Conservation (phyloP, 2,329 filamentous ascomycete species). For the Dothidotthia symphoricarpi region DNA sequence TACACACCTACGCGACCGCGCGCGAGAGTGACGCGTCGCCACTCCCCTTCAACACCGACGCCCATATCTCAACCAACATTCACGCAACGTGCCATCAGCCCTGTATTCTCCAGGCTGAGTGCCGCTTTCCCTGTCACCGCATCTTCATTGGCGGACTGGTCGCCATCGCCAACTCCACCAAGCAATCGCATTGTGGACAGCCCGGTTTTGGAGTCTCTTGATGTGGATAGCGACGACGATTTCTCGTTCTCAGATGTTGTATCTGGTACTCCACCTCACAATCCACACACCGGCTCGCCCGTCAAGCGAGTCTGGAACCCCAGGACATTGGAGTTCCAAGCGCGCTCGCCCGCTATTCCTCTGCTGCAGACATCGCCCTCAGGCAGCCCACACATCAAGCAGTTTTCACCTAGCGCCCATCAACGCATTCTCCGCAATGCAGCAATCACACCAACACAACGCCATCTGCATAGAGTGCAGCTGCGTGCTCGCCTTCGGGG, state of each 20-base stretch:
- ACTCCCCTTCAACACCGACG: not conserved
- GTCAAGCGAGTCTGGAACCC: slow-evolving; percentile 3
- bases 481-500: not conserved
- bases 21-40: too few species aligned
- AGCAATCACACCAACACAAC: slow-evolving; percentile 10
- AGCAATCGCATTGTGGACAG: not conserved
- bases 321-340: not conserved
- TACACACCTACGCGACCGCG: slow-evolving; percentile 10
- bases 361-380: not conserved
- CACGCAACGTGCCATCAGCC: not conserved
- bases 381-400: slow-evolving; percentile 5
- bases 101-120: not conserved
- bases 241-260: slow-evolving; percentile 19
- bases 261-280: slow-evolving; percentile 13
- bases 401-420: not conserved
- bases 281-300: slow-evolving; percentile 11
- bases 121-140: not conserved
- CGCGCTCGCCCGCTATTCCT: not conserved
- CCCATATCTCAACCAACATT: not conserved
- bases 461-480: slow-evolving; percentile 11
- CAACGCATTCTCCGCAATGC: not conserved
- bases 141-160: not conserved
- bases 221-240: slow-evolving; percentile 10
- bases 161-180: not conserved
- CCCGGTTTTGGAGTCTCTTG: not conserved